Evolutionary conservation across 768 basidiomycete genomes (phyloP), one percentile per base, ranked within the genome.

Genomic region (Hygrophorus russula): DNA sequence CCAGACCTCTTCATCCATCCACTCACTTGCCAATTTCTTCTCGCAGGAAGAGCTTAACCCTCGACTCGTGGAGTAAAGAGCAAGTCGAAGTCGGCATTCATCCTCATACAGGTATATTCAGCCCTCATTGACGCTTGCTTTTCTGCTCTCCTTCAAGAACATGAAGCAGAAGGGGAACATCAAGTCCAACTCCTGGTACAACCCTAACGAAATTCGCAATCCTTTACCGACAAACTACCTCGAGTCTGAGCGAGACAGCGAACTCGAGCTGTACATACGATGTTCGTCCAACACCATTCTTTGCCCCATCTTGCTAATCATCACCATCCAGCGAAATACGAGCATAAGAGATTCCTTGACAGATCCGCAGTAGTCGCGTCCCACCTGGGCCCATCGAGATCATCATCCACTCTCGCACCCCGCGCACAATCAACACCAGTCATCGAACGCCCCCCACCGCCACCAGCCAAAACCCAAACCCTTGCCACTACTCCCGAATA

Each of bases 181-280:
- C 44, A 83, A 78, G 52, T 86, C 86, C 3, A 97, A 97, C 51
- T 63, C 69, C 0, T 64, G 74, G 10, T 87, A 80, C 57, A 93
- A 93, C 55, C 85, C 91, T 2, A 79, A 94, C 56, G 90, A 94
- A 58, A 54, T 70, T 18, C 73, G 80, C 8, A 61, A 93, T 55
- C 91, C 89, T 3, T 89, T 89, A 0, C 89, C 90, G 0, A 73
- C 87, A 2, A 82, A 82, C 49, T 67, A 82, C 55, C 75, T 82
- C 32, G 87, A 89, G 41, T 68, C 72, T 1, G 85, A 86, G 53
- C 71, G 91, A 24, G 90, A 94, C 56, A 82, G 84, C 37, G 92
- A 97, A 47, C 73, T 97, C 35, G 93, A 97, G 60, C 80, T 77
- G 55, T 96, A 79, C 64, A 92, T 97, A 48, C 76, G 93, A 46